Evolutionary conservation across 2,329 filamentous ascomycete genomes (phyloP).

Genomic region (Colletotrichum australisinense): DNA sequence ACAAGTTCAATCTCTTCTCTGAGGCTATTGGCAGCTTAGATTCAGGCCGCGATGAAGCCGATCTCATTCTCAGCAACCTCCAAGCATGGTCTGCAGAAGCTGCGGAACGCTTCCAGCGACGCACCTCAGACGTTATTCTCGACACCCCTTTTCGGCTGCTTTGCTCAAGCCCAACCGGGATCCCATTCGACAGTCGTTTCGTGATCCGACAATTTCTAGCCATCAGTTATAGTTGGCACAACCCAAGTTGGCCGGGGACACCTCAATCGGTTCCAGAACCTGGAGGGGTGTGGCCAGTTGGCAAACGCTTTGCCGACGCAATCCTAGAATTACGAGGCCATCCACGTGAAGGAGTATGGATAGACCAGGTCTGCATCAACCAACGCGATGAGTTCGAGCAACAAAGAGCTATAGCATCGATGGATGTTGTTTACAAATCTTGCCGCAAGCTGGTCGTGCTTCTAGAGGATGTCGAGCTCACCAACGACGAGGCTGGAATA

Average conservation of each 20-base stretch:
- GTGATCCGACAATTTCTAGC: slow-evolving; percentile 3
- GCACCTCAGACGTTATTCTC: slow-evolving; percentile 7
- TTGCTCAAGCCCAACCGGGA: neutral
- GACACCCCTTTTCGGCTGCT: slow-evolving; percentile 18
- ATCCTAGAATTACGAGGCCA: neutral
- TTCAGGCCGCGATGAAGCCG: neutral
- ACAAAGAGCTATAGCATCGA: slow-evolving; percentile 18
- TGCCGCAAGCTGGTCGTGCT: slow-evolving; percentile 18
- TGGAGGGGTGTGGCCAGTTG: slow-evolving; percentile 11
- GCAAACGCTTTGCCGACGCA: slow-evolving; percentile 7
- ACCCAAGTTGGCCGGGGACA: neutral
- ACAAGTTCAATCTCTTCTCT: slow-evolving; percentile 7
- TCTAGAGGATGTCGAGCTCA: slow-evolving; percentile 19
- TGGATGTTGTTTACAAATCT: slow-evolving; percentile 19
- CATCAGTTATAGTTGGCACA: slow-evolving; percentile 26
- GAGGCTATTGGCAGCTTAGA: slow-evolving; percentile 1
- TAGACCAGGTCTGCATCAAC: slow-evolving; percentile 54
- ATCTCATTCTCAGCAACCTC: slow-evolving; percentile 7
- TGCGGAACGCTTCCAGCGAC: neutral
- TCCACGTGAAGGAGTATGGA: slow-evolving; percentile 41
- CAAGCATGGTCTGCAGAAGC: slow-evolving; percentile 1
- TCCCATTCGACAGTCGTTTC: neutral
- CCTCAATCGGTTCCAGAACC: neutral
- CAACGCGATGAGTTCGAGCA: slow-evolving; percentile 48
- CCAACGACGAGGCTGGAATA: neutral